These are phyloP conservation scores for Sclerotinia subarctica DNA, from an alignment of 2,329 filamentous ascomycete species.

Conservation along the genomic window DNA sequence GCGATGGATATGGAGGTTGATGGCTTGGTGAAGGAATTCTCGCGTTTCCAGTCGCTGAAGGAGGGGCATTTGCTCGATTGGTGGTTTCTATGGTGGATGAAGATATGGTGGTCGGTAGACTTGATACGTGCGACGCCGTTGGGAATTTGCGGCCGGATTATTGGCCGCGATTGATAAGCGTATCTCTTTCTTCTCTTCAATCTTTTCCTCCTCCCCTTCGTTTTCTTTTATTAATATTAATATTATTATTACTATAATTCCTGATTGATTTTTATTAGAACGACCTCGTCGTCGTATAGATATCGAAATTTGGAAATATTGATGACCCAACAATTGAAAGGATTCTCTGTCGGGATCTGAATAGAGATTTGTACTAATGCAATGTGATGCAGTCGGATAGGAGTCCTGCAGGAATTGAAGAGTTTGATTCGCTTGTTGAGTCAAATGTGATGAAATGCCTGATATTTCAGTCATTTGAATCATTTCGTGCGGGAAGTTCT, in stretches of 20 bases:
- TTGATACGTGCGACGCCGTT: conserved; percentile 36
- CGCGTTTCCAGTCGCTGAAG: conserved; percentile 30
- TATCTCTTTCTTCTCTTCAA: neutral
- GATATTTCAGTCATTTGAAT: conserved; percentile 16
- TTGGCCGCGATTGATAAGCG: conserved; percentile 18
- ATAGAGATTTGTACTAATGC: conserved; percentile 18
- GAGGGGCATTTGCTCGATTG: conserved; percentile 20
- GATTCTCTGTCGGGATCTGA: conserved; percentile 9
- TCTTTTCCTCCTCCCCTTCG: neutral
- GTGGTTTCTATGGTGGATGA: conserved; percentile 27
- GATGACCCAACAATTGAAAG: conserved; percentile 4
- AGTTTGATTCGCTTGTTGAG: conserved; percentile 20
- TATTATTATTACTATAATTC: neutral
- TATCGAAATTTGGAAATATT: conserved; percentile 6
- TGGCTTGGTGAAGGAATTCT: conserved; percentile 35
- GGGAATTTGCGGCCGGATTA: conserved; percentile 27
- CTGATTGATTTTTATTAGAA: neutral
- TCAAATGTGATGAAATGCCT: conserved; percentile 19
- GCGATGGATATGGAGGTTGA: conserved; percentile 35
- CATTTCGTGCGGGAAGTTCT: neutral
- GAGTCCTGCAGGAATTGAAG: conserved; percentile 20
- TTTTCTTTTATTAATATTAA: neutral
- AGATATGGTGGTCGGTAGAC: conserved; percentile 25
- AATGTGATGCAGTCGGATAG: conserved; percentile 20
- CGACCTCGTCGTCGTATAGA: neutral